Evolutionary conservation across 345 rosid species (phyloP), one percentile per base, ranked within the genome.

Genomic region (Leavenworthia alabamica): DNA sequence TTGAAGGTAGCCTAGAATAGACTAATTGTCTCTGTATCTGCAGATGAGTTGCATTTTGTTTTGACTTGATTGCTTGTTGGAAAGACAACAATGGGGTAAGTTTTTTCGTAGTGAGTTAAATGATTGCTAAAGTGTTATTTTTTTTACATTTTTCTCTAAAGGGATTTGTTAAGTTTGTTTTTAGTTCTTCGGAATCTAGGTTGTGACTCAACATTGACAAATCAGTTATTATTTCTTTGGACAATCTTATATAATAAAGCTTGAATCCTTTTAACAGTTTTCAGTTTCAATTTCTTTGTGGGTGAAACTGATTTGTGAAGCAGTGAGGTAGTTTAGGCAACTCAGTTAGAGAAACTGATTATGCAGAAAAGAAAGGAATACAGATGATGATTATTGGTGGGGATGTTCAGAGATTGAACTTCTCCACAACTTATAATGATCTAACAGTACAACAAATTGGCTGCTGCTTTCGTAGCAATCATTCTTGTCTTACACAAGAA

Each of bases 351-450:
- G 37, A 19, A 4, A 17, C 44, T 53, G 57, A 61, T 70, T 27
- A 45, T 37, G 16, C 22, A 62, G 15, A 54, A 45, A 13, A 37
- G 44, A 7, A 26, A 44, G 8, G 31, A 17, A 60, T 46, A 70
- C 51, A 55, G n/a, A 39, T 54, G 40, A 50, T 54, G 42, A 17
- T 69, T 2, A 17, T 36, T 69, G 37, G 49, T 27, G 28, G 51
- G 27, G 35, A 27, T 47, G 78, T 77, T 82, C 78, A 64, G 82
- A 80, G 86, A 73, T 78, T 77, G 89, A 84, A 80, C 2, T 20
- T 2, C 22, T 20, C 22, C 22, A 20, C 22, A 20, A 20, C 22
- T 20, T 20, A 20, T 20, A 20, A 20, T 20, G 22, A 20, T 20
- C 22, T 1, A 20, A 20, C 22, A 20, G 22, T 20, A 20, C 22